Evolutionary conservation across 2,329 filamentous ascomycete species (phyloP).

Genomic region (Periconia sp.): DNA sequence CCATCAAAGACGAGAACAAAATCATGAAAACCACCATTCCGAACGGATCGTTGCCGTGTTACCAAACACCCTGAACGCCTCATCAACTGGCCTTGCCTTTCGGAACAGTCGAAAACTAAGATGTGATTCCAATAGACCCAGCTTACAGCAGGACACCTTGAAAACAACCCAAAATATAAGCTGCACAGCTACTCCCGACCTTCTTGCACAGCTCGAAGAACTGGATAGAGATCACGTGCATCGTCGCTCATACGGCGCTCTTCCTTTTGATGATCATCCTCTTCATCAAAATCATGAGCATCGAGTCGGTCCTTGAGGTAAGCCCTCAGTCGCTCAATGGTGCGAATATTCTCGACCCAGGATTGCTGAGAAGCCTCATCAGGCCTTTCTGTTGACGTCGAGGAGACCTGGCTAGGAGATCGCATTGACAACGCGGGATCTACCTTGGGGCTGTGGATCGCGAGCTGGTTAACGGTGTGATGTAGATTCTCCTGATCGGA

Average conservation of each 20-base stretch:
- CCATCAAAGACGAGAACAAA: no score
- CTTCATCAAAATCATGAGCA: constrained; percentile 55
- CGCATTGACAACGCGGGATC: constrained; percentile 46
- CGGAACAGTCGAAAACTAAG: no score
- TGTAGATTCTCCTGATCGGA: constrained; percentile 44
- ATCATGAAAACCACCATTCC: no score
- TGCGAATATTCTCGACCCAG: constrained; percentile 70
- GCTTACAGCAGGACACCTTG: no score
- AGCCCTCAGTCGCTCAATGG: constrained; percentile 65
- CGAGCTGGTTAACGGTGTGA: constrained; percentile 46
- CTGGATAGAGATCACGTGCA: constrained; percentile 48
- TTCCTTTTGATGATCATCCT: constrained; percentile 31
- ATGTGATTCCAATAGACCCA: no score
- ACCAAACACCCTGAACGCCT: no score
- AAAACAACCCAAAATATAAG: no score
- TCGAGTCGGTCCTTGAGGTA: constrained; percentile 63
- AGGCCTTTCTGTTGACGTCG: constrained; percentile 39
- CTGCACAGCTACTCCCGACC: constrained; percentile 37
- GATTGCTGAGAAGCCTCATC: constrained; percentile 52
- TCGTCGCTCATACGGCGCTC: constrained; percentile 44
- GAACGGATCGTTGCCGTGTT: no score
- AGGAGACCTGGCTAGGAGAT: constrained; percentile 46
- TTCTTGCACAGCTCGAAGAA: constrained; percentile 48
- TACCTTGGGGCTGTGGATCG: constrained; percentile 48
- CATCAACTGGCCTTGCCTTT: no score